Conservation (phyloP, 2,329 filamentous ascomycete genomes). For the Ophiostoma fasciatum region DNA sequence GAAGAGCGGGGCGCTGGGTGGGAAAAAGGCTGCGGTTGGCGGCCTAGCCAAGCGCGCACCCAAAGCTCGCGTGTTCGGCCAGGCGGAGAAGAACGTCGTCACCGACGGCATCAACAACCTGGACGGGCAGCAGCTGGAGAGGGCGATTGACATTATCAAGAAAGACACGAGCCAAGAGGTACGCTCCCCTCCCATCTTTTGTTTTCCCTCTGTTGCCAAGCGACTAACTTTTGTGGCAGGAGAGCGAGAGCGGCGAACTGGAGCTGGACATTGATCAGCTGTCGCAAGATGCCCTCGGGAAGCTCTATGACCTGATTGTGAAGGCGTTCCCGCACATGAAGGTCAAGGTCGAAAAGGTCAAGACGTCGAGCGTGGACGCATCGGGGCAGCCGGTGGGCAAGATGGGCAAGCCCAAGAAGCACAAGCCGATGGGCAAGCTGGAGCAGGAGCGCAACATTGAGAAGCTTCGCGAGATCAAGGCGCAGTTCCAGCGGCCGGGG, state of each 20-base stretch:
- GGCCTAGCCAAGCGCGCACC: slow-evolving; percentile 33
- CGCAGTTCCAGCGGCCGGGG: slow-evolving; percentile 29
- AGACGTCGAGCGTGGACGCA: slow-evolving; percentile 14
- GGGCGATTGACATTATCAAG: slow-evolving; percentile 81
- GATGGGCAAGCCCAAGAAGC: slow-evolving; percentile 48
- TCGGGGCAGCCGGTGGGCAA: slow-evolving; percentile 13
- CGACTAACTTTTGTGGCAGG: slow-evolving; percentile 21
- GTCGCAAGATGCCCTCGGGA: slow-evolving; percentile 37
- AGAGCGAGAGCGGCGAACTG: slow-evolving; percentile 44
- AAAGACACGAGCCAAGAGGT: slow-evolving; percentile 64
- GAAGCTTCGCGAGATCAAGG: slow-evolving; percentile 44
- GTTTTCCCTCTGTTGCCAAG: slow-evolving; percentile 8
- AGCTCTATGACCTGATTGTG: slow-evolving; percentile 31
- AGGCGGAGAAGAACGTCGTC: slow-evolving; percentile 80
- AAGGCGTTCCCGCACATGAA: slow-evolving; percentile 24
- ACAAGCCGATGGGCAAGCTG: slow-evolving; percentile 61
- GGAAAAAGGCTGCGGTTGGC: slow-evolving; percentile 21
- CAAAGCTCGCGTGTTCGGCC: slow-evolving; percentile 50
- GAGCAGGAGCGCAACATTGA: slow-evolving; percentile 56
- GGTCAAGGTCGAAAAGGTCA: slow-evolving; percentile 19
- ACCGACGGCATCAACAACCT: slow-evolving; percentile 73
- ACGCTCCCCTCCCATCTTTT: too few species aligned
- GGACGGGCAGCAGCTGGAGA: slow-evolving; percentile 60
- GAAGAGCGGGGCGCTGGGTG: not conserved
- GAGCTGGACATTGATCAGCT: slow-evolving; percentile 46